Conservation (phyloP, 78 protist species). For the Paratrimastix pyriformis region DNA sequence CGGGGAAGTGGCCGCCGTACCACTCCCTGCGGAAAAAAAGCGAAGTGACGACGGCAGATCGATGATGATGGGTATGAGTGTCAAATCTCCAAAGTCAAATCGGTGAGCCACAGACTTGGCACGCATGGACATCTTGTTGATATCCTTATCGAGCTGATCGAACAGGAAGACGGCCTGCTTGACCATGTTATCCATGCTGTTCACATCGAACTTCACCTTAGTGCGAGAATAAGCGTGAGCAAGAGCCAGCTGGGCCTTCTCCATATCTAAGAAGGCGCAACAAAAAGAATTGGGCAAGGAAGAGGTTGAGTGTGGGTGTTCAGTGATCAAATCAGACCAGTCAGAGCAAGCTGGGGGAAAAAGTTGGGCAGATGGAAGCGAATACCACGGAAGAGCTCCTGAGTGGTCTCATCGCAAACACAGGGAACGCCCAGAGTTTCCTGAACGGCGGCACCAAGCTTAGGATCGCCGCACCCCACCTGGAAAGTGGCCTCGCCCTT, state of each 20-base stretch:
- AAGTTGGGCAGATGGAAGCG: not conserved
- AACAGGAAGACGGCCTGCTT: conserved; percentile 86
- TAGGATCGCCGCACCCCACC: conserved; percentile 70
- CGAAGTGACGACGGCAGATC: not conserved
- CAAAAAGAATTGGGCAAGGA: too few species aligned
- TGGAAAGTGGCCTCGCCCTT: conserved; percentile 28
- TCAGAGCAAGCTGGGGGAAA: not conserved
- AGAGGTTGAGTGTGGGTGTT: not conserved
- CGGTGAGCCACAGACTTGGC: too few species aligned
- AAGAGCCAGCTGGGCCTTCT: conserved; percentile 81
- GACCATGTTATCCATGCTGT: conserved; percentile 96
- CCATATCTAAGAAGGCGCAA: conserved; percentile 60
- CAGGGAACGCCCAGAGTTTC: conserved; percentile 30
- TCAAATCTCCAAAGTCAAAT: too few species aligned
- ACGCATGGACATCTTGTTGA: conserved; percentile 93
- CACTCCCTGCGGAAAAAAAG: conserved; percentile 71
- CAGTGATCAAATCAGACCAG: not conserved
- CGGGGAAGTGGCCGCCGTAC: conserved; percentile 99
- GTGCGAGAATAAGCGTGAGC: conserved; percentile 81
- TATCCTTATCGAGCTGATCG: conserved; percentile 94
- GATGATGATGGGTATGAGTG: not conserved
- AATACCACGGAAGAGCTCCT: conserved; percentile 71
- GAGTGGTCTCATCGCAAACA: conserved; percentile 28
- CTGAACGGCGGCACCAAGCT: conserved; percentile 62
- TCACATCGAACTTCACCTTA: conserved; percentile 95